phyloP scores from a whole-genome alignment of 768 basidiomycete genomes.

The Leccinum subgranulosum region DNA sequence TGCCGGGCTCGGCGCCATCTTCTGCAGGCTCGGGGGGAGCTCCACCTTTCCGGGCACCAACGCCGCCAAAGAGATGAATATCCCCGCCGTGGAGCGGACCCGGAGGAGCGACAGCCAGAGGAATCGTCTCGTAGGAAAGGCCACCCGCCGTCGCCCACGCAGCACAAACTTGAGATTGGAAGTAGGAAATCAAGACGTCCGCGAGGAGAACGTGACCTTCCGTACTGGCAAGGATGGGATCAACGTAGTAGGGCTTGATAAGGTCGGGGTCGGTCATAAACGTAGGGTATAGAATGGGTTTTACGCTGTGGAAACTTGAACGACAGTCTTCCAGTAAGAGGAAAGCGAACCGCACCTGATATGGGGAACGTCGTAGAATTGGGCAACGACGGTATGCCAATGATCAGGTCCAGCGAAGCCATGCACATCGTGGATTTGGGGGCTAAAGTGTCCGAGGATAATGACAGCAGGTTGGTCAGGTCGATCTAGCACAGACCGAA shows the following conservation, averaged over 20 bases:
- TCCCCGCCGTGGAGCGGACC: slow-evolving; percentile 37
- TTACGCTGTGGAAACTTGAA: slow-evolving; percentile 47
- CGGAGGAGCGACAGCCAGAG: slow-evolving; percentile 33
- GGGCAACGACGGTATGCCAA: slow-evolving; percentile 85
- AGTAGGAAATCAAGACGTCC: slow-evolving; percentile 89
- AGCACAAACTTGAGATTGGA: slow-evolving; percentile 85
- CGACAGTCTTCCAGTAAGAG: not conserved
- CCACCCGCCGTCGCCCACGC: slow-evolving; percentile 79
- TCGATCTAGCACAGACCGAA: slow-evolving; percentile 87
- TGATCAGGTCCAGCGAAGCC: slow-evolving; percentile 91
- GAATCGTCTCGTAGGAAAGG: slow-evolving; percentile 57
- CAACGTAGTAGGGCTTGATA: slow-evolving; percentile 70
- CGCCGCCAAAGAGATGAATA: slow-evolving; percentile 74
- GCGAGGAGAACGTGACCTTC: slow-evolving; percentile 81
- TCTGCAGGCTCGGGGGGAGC: slow-evolving; percentile 45
- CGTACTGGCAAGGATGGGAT: slow-evolving; percentile 77
- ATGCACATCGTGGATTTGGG: slow-evolving; percentile 72
- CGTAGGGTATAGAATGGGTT: slow-evolving; percentile 75
- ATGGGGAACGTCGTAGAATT: slow-evolving; percentile 97
- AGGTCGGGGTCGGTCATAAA: slow-evolving; percentile 75
- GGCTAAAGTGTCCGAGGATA: slow-evolving; percentile 92
- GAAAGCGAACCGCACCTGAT: slow-evolving; percentile 47
- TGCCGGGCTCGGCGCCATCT: slow-evolving; percentile 31
- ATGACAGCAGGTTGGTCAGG: slow-evolving; percentile 91
- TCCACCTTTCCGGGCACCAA: slow-evolving; percentile 77